phyloP scores from a whole-genome alignment of 352 stramenopile genomes.

The Phytophthora citrophthora region DNA sequence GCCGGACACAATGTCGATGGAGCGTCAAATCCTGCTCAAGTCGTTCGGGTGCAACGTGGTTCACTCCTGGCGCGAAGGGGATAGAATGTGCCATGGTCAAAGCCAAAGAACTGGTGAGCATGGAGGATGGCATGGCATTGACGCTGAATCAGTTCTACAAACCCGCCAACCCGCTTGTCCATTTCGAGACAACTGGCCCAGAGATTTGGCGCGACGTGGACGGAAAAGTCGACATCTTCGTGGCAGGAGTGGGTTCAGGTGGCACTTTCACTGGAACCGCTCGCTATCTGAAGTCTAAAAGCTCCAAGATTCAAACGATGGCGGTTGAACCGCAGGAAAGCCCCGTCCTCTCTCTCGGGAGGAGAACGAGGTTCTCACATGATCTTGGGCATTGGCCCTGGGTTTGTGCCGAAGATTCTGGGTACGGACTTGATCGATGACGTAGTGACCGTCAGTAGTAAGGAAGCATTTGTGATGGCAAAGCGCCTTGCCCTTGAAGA shows the following conservation, averaged over 20 bases:
- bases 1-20: conserved; percentile 30
- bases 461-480: conserved; percentile 83
- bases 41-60: conserved; percentile 13
- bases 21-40: conserved; percentile 23
- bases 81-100: conserved; percentile 28
- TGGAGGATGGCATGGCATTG: conserved; percentile 17
- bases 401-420: conserved; percentile 83
- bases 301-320: conserved; percentile 69
- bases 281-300: conserved; percentile 86
- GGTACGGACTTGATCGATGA: conserved; percentile 89
- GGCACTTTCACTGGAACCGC: conserved; percentile 87
- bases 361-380: conserved; percentile 80
- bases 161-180: conserved; percentile 19
- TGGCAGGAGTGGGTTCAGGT: conserved; percentile 79
- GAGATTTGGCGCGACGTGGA: conserved; percentile 24
- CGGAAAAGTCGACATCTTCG: conserved; percentile 22
- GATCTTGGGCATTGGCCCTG: conserved; percentile 86
- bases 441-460: conserved; percentile 82
- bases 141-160: conserved; percentile 28
- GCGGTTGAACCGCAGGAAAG: conserved; percentile 82
- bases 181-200: conserved; percentile 27
- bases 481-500: conserved; percentile 84
- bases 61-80: conserved; percentile 58
- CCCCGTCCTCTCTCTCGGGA: conserved; percentile 75
- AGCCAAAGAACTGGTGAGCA: conserved; percentile 20